These are phyloP conservation scores for Paecilomyces sp. DNA, from an alignment of 2,329 filamentous ascomycete genomes.

Conservation along the genomic window DNA sequence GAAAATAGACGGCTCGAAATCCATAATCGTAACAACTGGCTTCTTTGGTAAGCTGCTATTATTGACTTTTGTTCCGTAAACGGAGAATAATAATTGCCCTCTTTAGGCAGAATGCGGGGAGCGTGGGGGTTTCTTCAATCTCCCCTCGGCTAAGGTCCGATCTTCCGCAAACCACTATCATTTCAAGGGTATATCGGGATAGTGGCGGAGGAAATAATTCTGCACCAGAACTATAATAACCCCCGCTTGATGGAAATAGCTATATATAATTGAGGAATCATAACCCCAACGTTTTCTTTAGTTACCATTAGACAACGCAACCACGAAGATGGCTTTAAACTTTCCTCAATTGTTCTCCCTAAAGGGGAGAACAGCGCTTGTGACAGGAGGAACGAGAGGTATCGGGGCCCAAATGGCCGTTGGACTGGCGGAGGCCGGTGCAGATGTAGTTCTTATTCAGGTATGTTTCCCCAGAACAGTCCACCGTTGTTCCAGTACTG, in stretches of 20 bases:
- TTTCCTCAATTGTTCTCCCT: conserved; percentile 24
- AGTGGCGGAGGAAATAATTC: neutral
- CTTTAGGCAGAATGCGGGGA: neutral
- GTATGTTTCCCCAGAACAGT: conserved; percentile 11
- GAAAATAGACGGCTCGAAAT: too few relatives aligned
- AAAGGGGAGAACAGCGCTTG: conserved; percentile 35
- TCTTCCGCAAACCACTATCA: neutral
- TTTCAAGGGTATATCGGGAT: neutral
- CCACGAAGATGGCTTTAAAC: neutral
- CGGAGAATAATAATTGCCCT: neutral
- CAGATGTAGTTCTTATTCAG: conserved; percentile 39
- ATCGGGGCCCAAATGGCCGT: conserved; percentile 43
- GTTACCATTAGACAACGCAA: neutral
- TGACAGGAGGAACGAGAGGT: conserved; percentile 41
- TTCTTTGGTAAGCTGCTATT: neutral
- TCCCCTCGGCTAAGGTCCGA: neutral
- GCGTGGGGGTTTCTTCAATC: neutral
- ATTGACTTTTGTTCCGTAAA: neutral
- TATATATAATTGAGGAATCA: neutral
- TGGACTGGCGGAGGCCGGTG: conserved; percentile 41
- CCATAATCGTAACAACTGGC: too few relatives aligned
- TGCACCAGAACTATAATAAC: neutral
- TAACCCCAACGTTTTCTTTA: neutral
- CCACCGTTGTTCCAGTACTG: neutral
- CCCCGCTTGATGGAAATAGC: neutral